Base-by-base conservation (phyloP, 441 rosid genomes). In the Capsella rubella region DNA sequence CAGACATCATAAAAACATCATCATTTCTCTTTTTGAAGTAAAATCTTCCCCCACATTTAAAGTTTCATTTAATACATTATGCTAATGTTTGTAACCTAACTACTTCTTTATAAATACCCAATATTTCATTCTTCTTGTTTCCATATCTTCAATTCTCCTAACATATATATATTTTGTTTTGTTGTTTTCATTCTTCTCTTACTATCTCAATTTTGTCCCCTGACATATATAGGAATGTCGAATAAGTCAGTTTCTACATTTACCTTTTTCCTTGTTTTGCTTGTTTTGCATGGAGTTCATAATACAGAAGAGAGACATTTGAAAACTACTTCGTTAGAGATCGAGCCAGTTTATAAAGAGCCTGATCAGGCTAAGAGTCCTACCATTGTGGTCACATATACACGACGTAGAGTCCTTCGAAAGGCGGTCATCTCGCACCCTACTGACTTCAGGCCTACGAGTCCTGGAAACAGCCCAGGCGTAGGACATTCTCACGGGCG, bases 391-490 rank as follows among this genome's bases (percentile, higher is more conserved):
- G 76, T 40, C 39, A 50, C 51, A 47, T 14, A 18, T 50, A 75
- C 40, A 60, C 50, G 50, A 40, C 63, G 61, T 50, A n/a, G 69
- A 31, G 49, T 67, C 45, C 62, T 42, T 69, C 52, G 1, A 45
- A 35, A 75, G 16, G 64, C 9, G 50, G 10, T 37, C 57, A 75
- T 61, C 12, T 7, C 12, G 2, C 67, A 76, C 51, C 80, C 76
- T 8, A 76, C 67, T 31, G 80, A 64, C 42, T 76, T 76, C 13
- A 64, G 80, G 67, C 56, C 80, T 18, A 76, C 80, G 5, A 39
- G 25, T 69, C 76, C 76, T 3, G 80, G 80, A 4, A 70, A 76
- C 62, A 76, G 80, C 72, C 80, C 80, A 29, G 80, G 80, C 45
- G 76, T 70, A 18, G 80, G 80, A 55, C 80, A 76, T 49, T 70